Conservation (phyloP, 257 asterid genomes). For the Solanum appendiculatum region DNA sequence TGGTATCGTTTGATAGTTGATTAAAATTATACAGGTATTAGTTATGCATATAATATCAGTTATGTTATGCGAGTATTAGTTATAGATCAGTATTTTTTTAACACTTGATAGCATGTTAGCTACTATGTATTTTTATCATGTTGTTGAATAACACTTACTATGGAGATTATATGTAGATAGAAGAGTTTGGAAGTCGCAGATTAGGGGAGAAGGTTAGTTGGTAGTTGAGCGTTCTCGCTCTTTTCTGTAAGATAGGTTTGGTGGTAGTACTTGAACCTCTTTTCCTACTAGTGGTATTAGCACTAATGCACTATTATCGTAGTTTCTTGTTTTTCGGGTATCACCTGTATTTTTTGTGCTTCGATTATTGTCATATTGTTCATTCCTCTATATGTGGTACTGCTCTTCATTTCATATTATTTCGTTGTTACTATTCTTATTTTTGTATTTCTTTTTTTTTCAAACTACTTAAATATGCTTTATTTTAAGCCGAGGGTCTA, state of each 20-base stretch:
- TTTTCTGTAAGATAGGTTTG: not conserved
- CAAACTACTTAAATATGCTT: not conserved
- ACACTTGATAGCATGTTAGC: not conserved
- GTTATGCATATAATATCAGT: not conserved
- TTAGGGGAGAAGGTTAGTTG: not conserved
- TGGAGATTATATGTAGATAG: not conserved
- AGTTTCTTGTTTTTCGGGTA: not conserved
- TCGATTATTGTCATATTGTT: not conserved
- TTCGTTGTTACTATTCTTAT: not conserved
- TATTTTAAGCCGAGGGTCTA: not conserved
- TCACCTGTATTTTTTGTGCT: not conserved
- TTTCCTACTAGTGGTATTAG: not conserved
- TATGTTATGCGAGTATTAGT: not conserved
- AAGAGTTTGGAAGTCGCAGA: not conserved
- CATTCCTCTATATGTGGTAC: not conserved
- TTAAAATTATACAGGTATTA: not conserved
- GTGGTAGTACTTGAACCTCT: not conserved
- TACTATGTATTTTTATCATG: not conserved
- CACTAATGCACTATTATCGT: not conserved
- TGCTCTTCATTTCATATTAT: not conserved
- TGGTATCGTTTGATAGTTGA: no score
- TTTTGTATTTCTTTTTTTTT: not conserved
- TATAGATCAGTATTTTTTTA: not conserved
- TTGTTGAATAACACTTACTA: not conserved
- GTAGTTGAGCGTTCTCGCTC: not conserved